phyloP scores from a whole-genome alignment of 2,329 filamentous ascomycete species.

The Botryotinia narcissicola region DNA sequence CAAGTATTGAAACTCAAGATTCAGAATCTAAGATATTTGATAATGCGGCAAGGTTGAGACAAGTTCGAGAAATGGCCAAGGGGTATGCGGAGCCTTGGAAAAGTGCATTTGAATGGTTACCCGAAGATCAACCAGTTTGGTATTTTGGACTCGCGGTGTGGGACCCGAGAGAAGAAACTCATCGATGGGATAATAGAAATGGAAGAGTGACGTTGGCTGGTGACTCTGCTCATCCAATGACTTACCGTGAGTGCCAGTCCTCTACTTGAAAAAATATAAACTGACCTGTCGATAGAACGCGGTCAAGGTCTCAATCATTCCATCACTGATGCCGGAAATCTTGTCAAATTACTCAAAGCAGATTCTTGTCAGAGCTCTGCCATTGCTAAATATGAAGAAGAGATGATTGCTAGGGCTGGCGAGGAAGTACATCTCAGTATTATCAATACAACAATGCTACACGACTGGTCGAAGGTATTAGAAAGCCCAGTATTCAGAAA shows the following conservation, averaged over 20 bases:
- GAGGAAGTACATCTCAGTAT: conserved; percentile 46
- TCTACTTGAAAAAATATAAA: neutral
- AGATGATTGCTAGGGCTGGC: conserved; percentile 46
- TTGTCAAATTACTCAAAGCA: conserved; percentile 33
- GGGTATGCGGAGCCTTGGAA: conserved; percentile 46
- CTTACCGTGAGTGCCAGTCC: conserved; percentile 36
- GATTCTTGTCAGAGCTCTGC: conserved; percentile 34
- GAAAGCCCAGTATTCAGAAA: conserved; percentile 36
- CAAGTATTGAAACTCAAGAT: conserved; percentile 43
- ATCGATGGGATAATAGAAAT: conserved; percentile 38
- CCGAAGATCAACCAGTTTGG: conserved; percentile 37
- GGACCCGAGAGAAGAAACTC: conserved; percentile 37
- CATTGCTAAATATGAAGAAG: conserved; percentile 44
- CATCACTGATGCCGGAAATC: conserved; percentile 44
- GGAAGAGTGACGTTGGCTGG: conserved; percentile 39
- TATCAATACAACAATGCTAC: conserved; percentile 46
- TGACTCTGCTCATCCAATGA: conserved; percentile 41
- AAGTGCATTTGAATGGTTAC: conserved; percentile 41
- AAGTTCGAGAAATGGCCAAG: conserved; percentile 43
- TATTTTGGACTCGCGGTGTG: conserved; percentile 37
- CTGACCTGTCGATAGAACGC: conserved; percentile 42
- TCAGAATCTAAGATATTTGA: conserved; percentile 38
- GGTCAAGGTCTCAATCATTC: conserved; percentile 51
- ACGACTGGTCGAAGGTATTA: conserved; percentile 42
- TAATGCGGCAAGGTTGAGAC: conserved; percentile 41